Base-by-base conservation (phyloP, 208 protist species). In the Vickermania spadyakhi region DNA sequence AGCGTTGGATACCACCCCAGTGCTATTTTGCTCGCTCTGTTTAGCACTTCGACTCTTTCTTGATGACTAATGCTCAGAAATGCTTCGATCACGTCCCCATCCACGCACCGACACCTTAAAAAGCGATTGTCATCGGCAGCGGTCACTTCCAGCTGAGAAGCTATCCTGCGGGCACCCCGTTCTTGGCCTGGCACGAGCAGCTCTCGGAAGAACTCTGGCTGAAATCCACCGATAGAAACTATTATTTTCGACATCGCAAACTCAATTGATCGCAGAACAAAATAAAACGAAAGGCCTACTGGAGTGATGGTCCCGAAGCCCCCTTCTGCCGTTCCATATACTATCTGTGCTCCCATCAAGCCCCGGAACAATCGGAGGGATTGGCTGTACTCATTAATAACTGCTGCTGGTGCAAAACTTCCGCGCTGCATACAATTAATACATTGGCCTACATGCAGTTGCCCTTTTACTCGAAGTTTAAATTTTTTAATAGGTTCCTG, bases 381-480 rank as follows among this genome's bases (percentile, higher is more conserved):
- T 54, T 66, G 64, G 25, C 67, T 67, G 54, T 62, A 45, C 54
- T 69, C 62, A 64, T 64, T 72, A 26, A 57, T 31, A 7, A 77
- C 54, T 1, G 71, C 71, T 31, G 60, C 72, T 0, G 72, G 75
- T 1, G 84, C 76, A 52, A 94, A 82, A 62, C 68, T 86, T n/a
- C 87, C 87, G 2, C 58, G 69, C 3, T 73, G 59, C 31, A 91
- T 65, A 21, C 60, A 81, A 29, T 81, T 90, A 1, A 89, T 71
- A 27, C 86, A 62, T 52, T 94, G 79, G 1, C 87, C 87, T 7
- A 94, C 28, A 63, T 94, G 84, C 59, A 56, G 79, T 56, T 89
- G 73, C 14, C 77, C 82, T 2, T 42, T 64, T 45, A 18, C 7
- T 45, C 18, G 36, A n/a, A 45, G 18, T 45, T 45, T 45, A 45